Base-by-base conservation (phyloP, 768 basidiomycete species). In the Suillus brevipes region DNA sequence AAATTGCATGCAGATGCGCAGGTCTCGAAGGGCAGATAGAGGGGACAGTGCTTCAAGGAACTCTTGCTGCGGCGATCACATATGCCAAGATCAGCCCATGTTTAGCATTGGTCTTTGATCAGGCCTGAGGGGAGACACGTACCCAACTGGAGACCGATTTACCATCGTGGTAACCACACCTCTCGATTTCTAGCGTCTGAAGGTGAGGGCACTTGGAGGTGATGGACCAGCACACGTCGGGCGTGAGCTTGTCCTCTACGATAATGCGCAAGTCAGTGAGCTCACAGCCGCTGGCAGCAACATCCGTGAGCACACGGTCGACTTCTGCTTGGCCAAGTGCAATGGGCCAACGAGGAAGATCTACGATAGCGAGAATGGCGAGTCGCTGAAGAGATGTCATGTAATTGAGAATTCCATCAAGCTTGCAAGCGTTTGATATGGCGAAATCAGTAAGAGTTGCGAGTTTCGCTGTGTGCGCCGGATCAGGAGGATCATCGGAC, bases 1-100 rank as follows among this genome's bases (percentile, higher is more conserved):
- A 67, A 77, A 77, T 64, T 77, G 76, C 68, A 78, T 72, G 68
- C 76, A 78, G 4, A 77, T 70, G n/a, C 76, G 76, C 16, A 77
- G 66, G 57, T 74, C 67, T 43, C 68, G 76, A 8, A 77, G 68
- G 1, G 66, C 67, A 18, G 70, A 67, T 36, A 77, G 74, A 43
- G 75, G 62, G 12, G 68, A 71, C 23, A 77, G 67, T 6, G 77
- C 75, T 64, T 74, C 72, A 20, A 77, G 67, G 63, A 78, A 77
- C 71, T 78, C 77, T 67, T 78, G 69, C 76, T 77, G 69, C 67
- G 65, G 61, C 59, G 71, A 73, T 64, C 65, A 49, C 71, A 74
- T 65, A 67, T 76, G 60, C 69, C 70, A 58, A 73, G 67, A 69
- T 77, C 74, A 76, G 71, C 64, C 47, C 64, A 58, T 53, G 34